Base-by-base conservation (phyloP, 345 rosid genomes). In the Atalantia buxifolia region DNA sequence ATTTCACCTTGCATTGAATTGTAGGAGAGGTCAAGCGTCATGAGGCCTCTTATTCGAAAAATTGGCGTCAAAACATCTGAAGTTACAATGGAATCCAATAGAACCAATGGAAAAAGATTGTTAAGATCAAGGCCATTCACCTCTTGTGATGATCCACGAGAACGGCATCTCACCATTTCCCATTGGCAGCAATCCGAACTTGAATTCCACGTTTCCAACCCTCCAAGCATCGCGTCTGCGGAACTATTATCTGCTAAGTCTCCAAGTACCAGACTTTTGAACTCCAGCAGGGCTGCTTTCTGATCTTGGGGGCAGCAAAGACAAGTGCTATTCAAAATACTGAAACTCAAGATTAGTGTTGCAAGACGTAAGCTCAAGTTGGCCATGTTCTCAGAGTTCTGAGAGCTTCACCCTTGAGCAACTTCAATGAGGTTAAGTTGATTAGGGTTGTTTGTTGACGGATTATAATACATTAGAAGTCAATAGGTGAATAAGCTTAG, bases 1-100 rank as follows among this genome's bases (percentile, higher is more conserved):
- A 88, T 80, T 78, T 80, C 83, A 74, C 83, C 85, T 38, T 66
- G 74, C 6, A 84, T 56, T 2, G 31, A 67, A 77, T 79, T 79
- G 25, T 27, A 8, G 40, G 85, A 81, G 22, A 81, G 40, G n/a
- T 63, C 79, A 9, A 80, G 76, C 6, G 42, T 69, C 72, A 36
- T 8, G 24, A 66, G 65, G 48, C 70, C 56, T 30, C 53, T 62
- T 21, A 80, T 63, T 16, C 50, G n/a, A 35, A 75, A 80, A 36
- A 80, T 9, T 10, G 83, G 40, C 5, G 59, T 33, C 50, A 80
- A 22, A 80, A 80, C 76, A 69, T 42, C 27, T 25, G 75, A 69
- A 61, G 8, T 36, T 33, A 74, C 18, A 19, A 7, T 19, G 30
- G 48, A 9, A 12, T 33, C 24, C 38, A 48, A n/a, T n/a, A n/a